Conservation (phyloP, 352 stramenopile species). For the Pythium sukuiense region DNA sequence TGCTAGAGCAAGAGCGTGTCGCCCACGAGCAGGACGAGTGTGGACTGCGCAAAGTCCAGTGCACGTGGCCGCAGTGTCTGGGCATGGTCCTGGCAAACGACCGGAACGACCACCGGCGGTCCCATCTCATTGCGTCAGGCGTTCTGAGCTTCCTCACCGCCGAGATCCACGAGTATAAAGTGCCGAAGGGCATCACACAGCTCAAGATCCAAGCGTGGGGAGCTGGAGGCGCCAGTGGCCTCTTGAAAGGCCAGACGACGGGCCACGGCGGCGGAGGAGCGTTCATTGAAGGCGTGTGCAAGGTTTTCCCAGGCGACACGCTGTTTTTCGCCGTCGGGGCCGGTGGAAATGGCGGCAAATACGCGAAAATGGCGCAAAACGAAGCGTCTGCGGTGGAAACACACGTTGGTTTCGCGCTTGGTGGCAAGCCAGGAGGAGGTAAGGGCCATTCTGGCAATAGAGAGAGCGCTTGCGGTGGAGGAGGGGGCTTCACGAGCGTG, state of each 20-base stretch:
- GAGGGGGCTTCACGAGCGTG: constrained; percentile 70
- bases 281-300: constrained; percentile 61
- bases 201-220: constrained; percentile 79
- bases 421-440: constrained; percentile 55
- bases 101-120: constrained; percentile 56
- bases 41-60: constrained; percentile 59
- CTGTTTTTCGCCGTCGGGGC: constrained; percentile 60
- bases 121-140: constrained; percentile 59
- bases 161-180: constrained; percentile 64
- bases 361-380: constrained; percentile 42
- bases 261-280: constrained; percentile 65
- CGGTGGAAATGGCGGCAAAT: constrained; percentile 43
- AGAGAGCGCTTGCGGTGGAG: constrained; percentile 61
- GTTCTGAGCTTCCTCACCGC: constrained; percentile 61
- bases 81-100: constrained; percentile 53
- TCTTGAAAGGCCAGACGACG: constrained; percentile 45
- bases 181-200: constrained; percentile 56
- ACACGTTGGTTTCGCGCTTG: constrained; percentile 42
- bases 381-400: constrained; percentile 34
- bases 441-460: constrained; percentile 68
- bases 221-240: constrained; percentile 62
- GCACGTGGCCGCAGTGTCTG: constrained; percentile 70
- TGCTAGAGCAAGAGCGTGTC: constrained; percentile 62
- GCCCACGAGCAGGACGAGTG: constrained; percentile 77
- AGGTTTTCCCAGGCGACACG: constrained; percentile 67